Conservation (phyloP, 805 yeast species). For the Suhomyces sp. region DNA sequence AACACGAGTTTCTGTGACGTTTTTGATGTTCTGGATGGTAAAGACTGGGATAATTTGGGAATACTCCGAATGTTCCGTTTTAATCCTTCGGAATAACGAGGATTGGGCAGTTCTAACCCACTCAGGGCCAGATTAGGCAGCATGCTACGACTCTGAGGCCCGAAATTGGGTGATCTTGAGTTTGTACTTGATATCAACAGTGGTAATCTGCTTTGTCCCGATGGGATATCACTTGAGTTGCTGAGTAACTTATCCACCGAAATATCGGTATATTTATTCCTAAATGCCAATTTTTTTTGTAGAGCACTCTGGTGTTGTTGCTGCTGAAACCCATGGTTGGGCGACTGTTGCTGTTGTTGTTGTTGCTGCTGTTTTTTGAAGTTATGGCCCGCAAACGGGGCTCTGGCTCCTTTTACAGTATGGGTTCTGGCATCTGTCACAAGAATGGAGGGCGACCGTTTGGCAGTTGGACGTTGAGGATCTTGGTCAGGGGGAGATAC, state of each 20-base stretch:
- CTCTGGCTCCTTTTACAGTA: constrained; percentile 51
- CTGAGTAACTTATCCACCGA: constrained; percentile 78
- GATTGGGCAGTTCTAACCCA: neutral
- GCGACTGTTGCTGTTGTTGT: constrained; percentile 23
- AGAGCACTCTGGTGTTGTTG: constrained; percentile 24
- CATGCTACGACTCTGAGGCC: constrained; percentile 15
- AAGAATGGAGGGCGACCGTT: constrained; percentile 87
- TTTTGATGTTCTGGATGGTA: constrained; percentile 78
- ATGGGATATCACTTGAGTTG: constrained; percentile 83
- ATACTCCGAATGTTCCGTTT: constrained; percentile 43
- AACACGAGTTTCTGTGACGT: constrained; percentile 82
- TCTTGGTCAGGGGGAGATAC: neutral
- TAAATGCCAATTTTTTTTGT: constrained; percentile 27
- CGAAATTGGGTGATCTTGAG: constrained; percentile 10
- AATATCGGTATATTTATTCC: constrained; percentile 67
- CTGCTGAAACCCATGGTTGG: constrained; percentile 18
- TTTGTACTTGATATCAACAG: constrained; percentile 18
- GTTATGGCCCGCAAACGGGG: constrained; percentile 77
- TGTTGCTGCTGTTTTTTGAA: constrained; percentile 39
- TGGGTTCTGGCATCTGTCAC: constrained; percentile 83
- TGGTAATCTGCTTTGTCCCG: constrained; percentile 60
- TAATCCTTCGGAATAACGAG: neutral
- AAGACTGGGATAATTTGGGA: constrained; percentile 53
- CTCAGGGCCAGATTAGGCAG: constrained; percentile 21
- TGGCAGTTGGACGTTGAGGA: constrained; percentile 58